phyloP scores from a whole-genome alignment of 2,329 filamentous ascomycete species.

The Pyrenochaeta sp. region DNA sequence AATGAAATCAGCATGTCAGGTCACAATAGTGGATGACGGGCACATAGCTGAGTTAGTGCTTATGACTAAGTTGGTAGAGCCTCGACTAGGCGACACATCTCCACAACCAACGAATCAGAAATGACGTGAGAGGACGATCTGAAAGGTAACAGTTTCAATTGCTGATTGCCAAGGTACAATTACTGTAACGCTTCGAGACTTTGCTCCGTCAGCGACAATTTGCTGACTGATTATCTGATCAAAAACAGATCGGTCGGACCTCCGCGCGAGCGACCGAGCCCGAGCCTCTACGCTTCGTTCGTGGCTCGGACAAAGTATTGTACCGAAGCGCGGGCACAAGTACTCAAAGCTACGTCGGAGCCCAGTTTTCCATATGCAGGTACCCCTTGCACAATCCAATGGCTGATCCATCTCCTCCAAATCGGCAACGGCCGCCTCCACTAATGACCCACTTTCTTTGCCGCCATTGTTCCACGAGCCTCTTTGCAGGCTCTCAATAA shows the following conservation, averaged over 20 bases:
- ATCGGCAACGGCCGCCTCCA: background rate
- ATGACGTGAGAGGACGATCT: background rate
- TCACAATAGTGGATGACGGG: background rate
- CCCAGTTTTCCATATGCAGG: background rate
- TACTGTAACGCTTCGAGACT: background rate
- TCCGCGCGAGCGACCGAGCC: background rate
- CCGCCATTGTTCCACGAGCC: background rate
- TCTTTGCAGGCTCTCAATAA: background rate
- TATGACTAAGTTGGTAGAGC: background rate
- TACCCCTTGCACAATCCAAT: background rate
- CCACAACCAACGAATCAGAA: background rate
- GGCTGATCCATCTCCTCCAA: background rate
- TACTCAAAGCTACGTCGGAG: background rate
- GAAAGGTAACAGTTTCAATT: background rate
- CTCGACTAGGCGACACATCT: background rate
- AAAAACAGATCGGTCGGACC: background rate
- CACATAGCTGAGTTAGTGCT: slow-evolving; percentile 4
- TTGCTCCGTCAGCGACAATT: background rate
- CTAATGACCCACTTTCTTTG: too few species aligned
- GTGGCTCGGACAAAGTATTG: background rate
- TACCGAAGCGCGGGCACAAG: background rate
- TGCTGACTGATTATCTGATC: background rate
- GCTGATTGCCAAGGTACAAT: background rate
- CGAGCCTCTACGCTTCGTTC: too few species aligned
- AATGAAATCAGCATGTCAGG: background rate